Evolutionary conservation across 192 early-diverging fungal genomes (phyloP).

Genomic region (Rhizoclosmatium sp.): DNA sequence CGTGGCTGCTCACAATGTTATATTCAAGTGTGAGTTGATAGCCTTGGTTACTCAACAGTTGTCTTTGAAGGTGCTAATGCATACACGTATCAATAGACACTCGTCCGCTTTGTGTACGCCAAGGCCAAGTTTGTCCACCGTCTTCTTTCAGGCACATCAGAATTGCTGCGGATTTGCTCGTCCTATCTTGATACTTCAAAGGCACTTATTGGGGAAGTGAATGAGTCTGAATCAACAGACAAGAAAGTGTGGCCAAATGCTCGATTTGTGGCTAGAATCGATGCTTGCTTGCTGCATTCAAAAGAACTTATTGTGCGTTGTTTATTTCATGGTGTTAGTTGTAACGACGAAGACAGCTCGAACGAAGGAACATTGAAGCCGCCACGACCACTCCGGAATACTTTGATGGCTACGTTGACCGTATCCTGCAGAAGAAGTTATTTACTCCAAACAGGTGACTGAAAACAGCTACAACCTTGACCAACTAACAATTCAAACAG

Average conservation of each 20-base stretch:
- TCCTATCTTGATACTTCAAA: neutral
- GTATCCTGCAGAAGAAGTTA: conserved; percentile 64
- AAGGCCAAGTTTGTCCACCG: conserved; percentile 3
- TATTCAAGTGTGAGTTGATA: neutral
- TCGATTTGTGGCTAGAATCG: neutral
- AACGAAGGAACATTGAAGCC: conserved; percentile 39
- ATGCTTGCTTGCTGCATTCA: conserved; percentile 21
- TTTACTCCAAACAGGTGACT: conserved; percentile 58
- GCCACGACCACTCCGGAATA: neutral
- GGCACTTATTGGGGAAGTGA: no score
- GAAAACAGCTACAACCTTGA: neutral
- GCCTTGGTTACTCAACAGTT: neutral
- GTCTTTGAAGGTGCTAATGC: neutral
- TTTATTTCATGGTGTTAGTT: neutral
- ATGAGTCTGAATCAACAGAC: no score
- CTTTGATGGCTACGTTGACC: conserved; percentile 53
- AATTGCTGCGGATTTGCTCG: conserved; percentile 8
- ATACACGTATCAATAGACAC: neutral
- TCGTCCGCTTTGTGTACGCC: neutral
- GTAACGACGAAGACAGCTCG: conserved; percentile 34
- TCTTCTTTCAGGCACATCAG: neutral
- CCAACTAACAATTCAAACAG: neutral
- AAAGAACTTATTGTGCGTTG: conserved; percentile 6
- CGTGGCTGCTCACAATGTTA: neutral
- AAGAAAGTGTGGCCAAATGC: no score